A percentile compares a stretch with the other conserved stretches of the same genome.
phyloP scores from a whole-genome alignment of 805 yeast genomes.

The Ogataea philodendri region DNA sequence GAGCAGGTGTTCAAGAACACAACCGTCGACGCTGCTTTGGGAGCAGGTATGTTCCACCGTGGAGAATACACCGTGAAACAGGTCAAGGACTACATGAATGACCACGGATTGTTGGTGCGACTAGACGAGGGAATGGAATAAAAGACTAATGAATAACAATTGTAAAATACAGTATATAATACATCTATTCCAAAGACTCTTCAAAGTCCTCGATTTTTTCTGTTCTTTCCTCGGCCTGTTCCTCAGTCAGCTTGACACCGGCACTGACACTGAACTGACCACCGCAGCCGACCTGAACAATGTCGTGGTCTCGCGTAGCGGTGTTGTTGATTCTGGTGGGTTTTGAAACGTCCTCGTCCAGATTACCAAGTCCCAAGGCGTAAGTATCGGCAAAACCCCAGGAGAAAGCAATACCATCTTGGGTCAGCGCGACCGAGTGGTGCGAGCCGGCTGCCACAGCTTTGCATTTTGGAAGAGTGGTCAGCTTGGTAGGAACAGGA shows the following conservation, averaged over 20 bases:
- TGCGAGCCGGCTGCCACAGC: constrained; percentile 83
- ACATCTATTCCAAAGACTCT: constrained; percentile 25
- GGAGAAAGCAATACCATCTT: constrained; percentile 80
- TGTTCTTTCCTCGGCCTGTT: constrained; percentile 47
- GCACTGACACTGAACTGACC: constrained; percentile 94
- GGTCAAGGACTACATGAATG: constrained; percentile 67
- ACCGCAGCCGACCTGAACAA: constrained; percentile 81
- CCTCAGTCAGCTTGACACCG: constrained; percentile 61
- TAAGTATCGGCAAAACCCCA: constrained; percentile 99
- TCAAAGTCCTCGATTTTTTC: constrained; percentile 54
- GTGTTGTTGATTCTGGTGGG: constrained; percentile 93
- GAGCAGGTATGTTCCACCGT: constrained; percentile 98
- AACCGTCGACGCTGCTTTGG: constrained; percentile 91
- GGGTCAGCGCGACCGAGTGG: constrained; percentile 83
- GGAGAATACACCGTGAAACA: constrained; percentile 85
- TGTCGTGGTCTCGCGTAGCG: constrained; percentile 80
- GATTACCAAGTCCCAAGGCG: constrained; percentile 87
- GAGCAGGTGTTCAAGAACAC: constrained; percentile 82
- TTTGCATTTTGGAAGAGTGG: constrained; percentile 54
- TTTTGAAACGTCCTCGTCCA: constrained; percentile 78
- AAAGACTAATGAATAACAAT: constrained; percentile 1
- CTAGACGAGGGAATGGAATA: constrained; percentile 40
- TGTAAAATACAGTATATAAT: constrained; percentile 5
- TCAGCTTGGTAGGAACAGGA: constrained; percentile 76
- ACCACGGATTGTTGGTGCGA: constrained; percentile 70